phyloP scores from a whole-genome alignment of 331 rosid species.

The Spiraea crenata region DNA sequence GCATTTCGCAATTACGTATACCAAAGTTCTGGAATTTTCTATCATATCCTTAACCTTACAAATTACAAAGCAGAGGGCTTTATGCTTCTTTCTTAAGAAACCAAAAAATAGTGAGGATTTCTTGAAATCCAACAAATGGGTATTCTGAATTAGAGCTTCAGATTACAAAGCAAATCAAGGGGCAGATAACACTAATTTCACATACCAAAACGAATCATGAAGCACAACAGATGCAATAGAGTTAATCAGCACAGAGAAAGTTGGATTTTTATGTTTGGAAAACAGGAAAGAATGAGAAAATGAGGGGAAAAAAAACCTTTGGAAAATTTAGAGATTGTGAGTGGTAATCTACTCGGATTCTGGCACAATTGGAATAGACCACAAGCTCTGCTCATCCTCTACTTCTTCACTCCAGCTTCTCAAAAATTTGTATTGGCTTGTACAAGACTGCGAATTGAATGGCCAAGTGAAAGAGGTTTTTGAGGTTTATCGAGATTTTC shows the following conservation, averaged over 20 bases:
- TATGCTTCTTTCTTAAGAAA: too few species aligned
- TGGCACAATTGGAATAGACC: constrained; percentile 50
- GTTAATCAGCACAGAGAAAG: not conserved
- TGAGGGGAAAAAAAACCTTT: constrained; percentile 31
- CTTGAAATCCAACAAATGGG: not conserved
- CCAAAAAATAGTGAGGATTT: not conserved
- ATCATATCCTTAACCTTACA: not conserved
- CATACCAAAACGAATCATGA: not conserved
- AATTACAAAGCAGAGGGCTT: not conserved
- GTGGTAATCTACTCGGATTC: constrained; percentile 27
- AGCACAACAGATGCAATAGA: not conserved
- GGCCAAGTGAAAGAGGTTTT: not conserved
- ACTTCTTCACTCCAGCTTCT: constrained; percentile 1
- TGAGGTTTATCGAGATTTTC: not conserved
- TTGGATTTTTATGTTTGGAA: not conserved
- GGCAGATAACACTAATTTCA: not conserved
- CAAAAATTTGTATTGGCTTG: not conserved
- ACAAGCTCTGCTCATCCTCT: constrained; percentile 51
- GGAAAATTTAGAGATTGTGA: constrained; percentile 27
- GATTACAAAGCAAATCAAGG: not conserved
- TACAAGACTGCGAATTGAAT: not conserved
- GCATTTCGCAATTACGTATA: too few species aligned
- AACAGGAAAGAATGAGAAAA: not conserved
- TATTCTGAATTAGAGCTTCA: not conserved
- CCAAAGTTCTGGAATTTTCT: not conserved